Conservation (phyloP, 805 yeast species). For the Nakazawaea holstii region DNA sequence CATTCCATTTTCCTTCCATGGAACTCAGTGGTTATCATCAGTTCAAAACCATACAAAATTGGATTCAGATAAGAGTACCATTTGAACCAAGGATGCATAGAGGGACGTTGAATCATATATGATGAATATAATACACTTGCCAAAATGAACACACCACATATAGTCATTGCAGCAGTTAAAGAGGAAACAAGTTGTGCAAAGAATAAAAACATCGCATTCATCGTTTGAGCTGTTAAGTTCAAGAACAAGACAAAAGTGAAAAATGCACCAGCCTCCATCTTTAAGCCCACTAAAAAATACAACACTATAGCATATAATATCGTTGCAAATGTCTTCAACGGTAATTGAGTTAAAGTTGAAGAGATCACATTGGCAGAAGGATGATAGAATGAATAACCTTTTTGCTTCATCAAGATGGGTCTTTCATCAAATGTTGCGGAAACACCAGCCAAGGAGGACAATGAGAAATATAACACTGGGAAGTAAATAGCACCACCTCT, state of each 20-base stretch:
- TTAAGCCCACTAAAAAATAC: slow-evolving; percentile 50
- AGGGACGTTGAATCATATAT: slow-evolving; percentile 51
- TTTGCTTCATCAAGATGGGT: slow-evolving; percentile 61
- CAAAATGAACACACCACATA: slow-evolving; percentile 51
- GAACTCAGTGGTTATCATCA: slow-evolving; percentile 54
- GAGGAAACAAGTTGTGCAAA: slow-evolving; percentile 46
- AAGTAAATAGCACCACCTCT: slow-evolving; percentile 63
- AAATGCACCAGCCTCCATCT: slow-evolving; percentile 48
- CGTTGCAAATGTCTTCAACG: slow-evolving; percentile 47
- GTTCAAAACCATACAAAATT: slow-evolving; percentile 42
- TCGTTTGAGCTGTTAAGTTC: slow-evolving; percentile 35
- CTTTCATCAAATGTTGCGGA: slow-evolving; percentile 53
- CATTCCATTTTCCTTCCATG: slow-evolving; percentile 48
- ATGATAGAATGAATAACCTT: slow-evolving; percentile 55
- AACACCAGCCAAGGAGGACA: slow-evolving; percentile 59
- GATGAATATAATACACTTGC: slow-evolving; percentile 55
- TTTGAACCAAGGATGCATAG: slow-evolving; percentile 60
- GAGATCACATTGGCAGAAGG: slow-evolving; percentile 63
- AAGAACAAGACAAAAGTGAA: slow-evolving; percentile 44
- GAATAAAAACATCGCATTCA: slow-evolving; percentile 48
- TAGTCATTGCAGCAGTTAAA: slow-evolving; percentile 49
- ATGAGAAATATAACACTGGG: slow-evolving; percentile 53
- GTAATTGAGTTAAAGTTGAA: slow-evolving; percentile 50
- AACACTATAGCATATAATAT: slow-evolving; percentile 37
- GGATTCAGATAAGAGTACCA: slow-evolving; percentile 51